These are phyloP conservation scores for Trichophyton schoenleinii DNA, from an alignment of 2,329 filamentous ascomycete species.

Conservation along the genomic window DNA sequence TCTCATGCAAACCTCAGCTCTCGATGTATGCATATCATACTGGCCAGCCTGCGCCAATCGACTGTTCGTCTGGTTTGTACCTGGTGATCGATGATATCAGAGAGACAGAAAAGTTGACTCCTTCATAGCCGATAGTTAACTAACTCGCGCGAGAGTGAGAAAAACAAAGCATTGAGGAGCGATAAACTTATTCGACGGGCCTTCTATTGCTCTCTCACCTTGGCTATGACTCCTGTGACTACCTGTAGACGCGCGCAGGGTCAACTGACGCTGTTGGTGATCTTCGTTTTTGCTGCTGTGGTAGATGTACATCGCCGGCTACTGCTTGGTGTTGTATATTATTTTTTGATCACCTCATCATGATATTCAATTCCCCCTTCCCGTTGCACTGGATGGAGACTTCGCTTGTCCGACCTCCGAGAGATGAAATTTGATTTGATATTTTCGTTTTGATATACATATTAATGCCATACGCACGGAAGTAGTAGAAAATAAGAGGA, in stretches of 20 bases:
- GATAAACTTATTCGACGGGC: not conserved
- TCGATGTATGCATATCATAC: not conserved
- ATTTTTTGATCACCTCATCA: not conserved
- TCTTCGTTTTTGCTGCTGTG: too few species aligned
- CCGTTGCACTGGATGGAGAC: not conserved
- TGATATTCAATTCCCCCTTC: not conserved
- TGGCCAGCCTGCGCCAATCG: not conserved
- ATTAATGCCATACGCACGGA: not conserved
- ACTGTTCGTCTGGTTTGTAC: not conserved
- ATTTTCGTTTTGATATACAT: not conserved
- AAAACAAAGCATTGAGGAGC: not conserved
- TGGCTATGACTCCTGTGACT: not conserved
- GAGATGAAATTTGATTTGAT: not conserved
- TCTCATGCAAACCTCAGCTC: not conserved
- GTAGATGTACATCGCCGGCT: too few species aligned
- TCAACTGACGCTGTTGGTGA: not conserved
- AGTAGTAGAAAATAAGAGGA: not conserved
- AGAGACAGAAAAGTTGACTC: not conserved
- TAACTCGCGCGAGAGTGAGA: not conserved
- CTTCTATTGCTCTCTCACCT: not conserved
- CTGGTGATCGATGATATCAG: not conserved
- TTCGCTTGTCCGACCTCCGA: not conserved
- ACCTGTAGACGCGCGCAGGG: not conserved
- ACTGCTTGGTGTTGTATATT: too few species aligned
- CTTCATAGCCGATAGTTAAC: not conserved